Base-by-base conservation (phyloP, 2,329 filamentous ascomycete species). In the Talaromyces funiculosus region DNA sequence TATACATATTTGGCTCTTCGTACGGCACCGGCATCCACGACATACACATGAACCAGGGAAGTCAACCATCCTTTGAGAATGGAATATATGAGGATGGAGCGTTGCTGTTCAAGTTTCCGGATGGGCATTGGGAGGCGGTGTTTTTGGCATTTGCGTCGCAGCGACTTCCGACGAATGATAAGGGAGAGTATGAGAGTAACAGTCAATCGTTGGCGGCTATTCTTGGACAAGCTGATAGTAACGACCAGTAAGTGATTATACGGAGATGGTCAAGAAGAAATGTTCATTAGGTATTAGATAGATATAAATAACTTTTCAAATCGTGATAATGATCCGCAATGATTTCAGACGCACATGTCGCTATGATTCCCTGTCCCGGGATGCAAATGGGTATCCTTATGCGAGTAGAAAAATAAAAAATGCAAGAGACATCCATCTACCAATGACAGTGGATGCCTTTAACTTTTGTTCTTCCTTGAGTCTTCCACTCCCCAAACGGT, bases 11-110 rank as follows among this genome's bases (percentile, higher is more conserved):
- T 54, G 75, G 75, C 6, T 70, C 69, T n/a, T 68, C 71, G 20
- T 76, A 71, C 61, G 65, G 64, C 18, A 64, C 68, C 18, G 73
- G 74, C 1, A 74, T 76, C 37, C 72, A 77, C 62, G 74, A 77
- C 57, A 67, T 77, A 9, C 75, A 77, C 62, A 76, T 76, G 73
- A 76, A 76, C 53, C 75, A 76, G 63, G 74, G 74, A 42, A 75
- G 72, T 63, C 18, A 59, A 22, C 63, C 65, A 20, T 65, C 65
- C 7, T 73, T 66, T 29, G 68, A 72, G 45, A 77, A 77, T 61
- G 73, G 70, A 20, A 70, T 71, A 3, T 71, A 68, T 29, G 69
- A 72, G 59, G 75, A 77, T 63, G 75, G 75, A 4, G 72, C 67
- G 1, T 63, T 77, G 54, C 53, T 77, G 1, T 66, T 77, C 29